phyloP scores from a whole-genome alignment of 768 basidiomycete genomes.

The Lentinus brumalis region DNA sequence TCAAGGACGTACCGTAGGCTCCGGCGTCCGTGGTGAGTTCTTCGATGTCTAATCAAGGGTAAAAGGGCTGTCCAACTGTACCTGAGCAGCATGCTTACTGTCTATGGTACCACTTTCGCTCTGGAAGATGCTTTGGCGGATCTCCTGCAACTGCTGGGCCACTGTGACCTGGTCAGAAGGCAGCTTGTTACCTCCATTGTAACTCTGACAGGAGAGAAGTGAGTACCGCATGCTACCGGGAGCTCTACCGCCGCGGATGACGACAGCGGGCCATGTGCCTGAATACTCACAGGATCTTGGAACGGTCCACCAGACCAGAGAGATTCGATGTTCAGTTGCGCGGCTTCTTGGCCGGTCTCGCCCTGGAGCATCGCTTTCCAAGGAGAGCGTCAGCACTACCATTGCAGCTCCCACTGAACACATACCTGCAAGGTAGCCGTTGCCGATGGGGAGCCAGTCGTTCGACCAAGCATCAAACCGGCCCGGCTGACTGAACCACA shows the following conservation, averaged over 20 bases:
- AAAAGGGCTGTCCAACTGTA: not conserved
- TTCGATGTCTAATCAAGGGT: slow-evolving; percentile 45
- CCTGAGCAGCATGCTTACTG: slow-evolving; percentile 38
- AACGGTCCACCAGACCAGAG: slow-evolving; percentile 79
- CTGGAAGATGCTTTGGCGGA: slow-evolving; percentile 58
- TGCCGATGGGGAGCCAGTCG: slow-evolving; percentile 70
- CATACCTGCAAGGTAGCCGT: slow-evolving; percentile 69
- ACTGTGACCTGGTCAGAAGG: slow-evolving; percentile 45
- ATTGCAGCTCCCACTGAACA: not conserved
- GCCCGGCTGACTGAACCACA: slow-evolving; percentile 66
- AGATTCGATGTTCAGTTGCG: slow-evolving; percentile 74
- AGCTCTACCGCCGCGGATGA: not conserved
- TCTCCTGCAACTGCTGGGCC: slow-evolving; percentile 51
- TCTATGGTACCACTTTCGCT: slow-evolving; percentile 61
- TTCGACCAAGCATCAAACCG: slow-evolving; percentile 48
- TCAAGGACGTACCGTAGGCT: slow-evolving; percentile 57
- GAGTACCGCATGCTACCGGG: not conserved
- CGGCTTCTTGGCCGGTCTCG: slow-evolving; percentile 57
- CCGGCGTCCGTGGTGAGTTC: slow-evolving; percentile 55
- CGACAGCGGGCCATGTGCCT: not conserved
- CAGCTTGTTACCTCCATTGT: slow-evolving; percentile 71
- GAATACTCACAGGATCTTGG: slow-evolving; percentile 52
- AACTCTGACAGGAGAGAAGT: slow-evolving; percentile 41
- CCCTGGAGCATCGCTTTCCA: slow-evolving; percentile 64
- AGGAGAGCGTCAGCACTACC: not conserved